Evolutionary conservation across 805 yeast genomes (phyloP), one percentile per base, ranked within the genome.

Genomic region (Ascoidea tarda): DNA sequence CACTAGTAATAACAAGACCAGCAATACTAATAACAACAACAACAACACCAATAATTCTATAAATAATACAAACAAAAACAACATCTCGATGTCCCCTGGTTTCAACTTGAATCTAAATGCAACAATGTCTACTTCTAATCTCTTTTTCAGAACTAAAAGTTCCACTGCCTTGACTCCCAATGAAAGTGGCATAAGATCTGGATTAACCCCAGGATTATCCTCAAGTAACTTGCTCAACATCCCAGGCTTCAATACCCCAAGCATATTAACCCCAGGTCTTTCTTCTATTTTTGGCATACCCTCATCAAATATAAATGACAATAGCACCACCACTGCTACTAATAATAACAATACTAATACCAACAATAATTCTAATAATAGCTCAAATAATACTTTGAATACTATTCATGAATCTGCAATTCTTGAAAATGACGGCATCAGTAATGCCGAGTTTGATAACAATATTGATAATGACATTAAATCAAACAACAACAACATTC

Each of bases 171-270:
- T 87, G 49, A 82, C 89, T 0, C 93, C 93, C 2, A 84, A 81
- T 63, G 95, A 86, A 62, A 77, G 87, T 5, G 75, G 80, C 50
- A 58, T 87, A 50, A 72, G 95, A 58, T 72, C 86, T 0, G 91
- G 93, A 0, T 63, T 83, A 32, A 82, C 90, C 0, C 90, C 90
- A 0, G 86, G 81, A 1, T 74, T 70, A n/a, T 66, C 67, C 62
- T 63, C 73, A 44, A 63, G 72, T 53, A 63, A 67, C 46, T 66
- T 70, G 32, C 58, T 63, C 31, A 60, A 66, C 5, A 65, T 66
- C 16, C 62, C 68, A 52, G 50, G 76, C 62, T 44, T 75, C 68
- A 50, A 64, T 64, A 56, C 64, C 5, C 75, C 78, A 0, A 65
- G 71, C 8, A 70, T 73, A 32, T 72, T 74, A 61, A 74, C 79